These are phyloP conservation scores for Capsicum chinense DNA, from an alignment of 257 asterid genomes.

Conservation along the genomic window DNA sequence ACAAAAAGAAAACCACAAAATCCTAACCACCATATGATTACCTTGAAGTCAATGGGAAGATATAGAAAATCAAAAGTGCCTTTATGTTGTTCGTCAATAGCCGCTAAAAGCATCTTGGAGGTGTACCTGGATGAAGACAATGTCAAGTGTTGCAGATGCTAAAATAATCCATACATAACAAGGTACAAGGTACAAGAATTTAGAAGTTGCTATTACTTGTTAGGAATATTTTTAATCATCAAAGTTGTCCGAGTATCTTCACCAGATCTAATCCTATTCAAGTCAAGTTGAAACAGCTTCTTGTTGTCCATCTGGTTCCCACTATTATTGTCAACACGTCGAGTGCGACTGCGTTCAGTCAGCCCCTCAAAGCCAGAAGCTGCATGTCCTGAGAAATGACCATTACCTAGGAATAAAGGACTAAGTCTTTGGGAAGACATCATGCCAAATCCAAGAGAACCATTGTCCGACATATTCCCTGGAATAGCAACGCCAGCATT, in stretches of 20 bases:
- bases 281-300: slow-evolving; percentile 64
- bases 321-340: slow-evolving; percentile 44
- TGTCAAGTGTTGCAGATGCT: background rate
- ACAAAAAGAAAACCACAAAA: background rate
- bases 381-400: slow-evolving; percentile 40
- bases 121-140: slow-evolving; percentile 59
- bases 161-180: background rate
- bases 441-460: slow-evolving; percentile 52
- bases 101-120: slow-evolving; percentile 74
- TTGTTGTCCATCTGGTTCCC: slow-evolving; percentile 54
- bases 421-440: slow-evolving; percentile 46
- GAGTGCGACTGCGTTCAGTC: slow-evolving; percentile 47
- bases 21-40: slow-evolving; percentile 29
- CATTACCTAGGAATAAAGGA: slow-evolving; percentile 45
- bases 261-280: slow-evolving; percentile 64
- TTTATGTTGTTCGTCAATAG: slow-evolving; percentile 66
- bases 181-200: background rate
- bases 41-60: slow-evolving; percentile 90
- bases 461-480: slow-evolving; percentile 45
- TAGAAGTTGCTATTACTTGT: slow-evolving; percentile 57
- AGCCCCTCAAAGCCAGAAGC: slow-evolving; percentile 45
- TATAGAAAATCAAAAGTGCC: slow-evolving; percentile 85
- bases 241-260: slow-evolving; percentile 75
- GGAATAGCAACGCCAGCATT: slow-evolving; percentile 37
- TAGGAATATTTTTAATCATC: slow-evolving; percentile 86